These are phyloP conservation scores for Pyricularia pennisetigena DNA, from an alignment of 2,329 filamentous ascomycete species.

Conservation along the genomic window DNA sequence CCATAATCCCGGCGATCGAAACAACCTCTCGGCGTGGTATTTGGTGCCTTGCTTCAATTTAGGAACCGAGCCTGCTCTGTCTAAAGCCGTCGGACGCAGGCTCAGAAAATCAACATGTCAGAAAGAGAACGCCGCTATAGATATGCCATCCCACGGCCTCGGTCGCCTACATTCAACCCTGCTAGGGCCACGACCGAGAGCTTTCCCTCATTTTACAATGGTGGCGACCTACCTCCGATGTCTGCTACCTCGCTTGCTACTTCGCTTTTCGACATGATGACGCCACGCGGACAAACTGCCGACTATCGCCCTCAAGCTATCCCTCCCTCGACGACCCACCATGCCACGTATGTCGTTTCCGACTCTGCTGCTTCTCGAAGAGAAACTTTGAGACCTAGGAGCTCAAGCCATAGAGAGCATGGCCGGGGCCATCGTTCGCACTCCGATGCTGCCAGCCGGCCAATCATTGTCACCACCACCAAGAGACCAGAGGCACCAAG, in stretches of 20 bases:
- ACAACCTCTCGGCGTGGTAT: neutral
- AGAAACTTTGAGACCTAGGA: slow-evolving; percentile 17
- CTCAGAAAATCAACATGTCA: slow-evolving; percentile 1
- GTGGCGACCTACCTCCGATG: slow-evolving; percentile 2
- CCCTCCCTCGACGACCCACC: slow-evolving; percentile 31
- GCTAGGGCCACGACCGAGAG: slow-evolving; percentile 3
- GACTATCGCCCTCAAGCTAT: slow-evolving; percentile 22
- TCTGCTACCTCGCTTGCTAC: neutral
- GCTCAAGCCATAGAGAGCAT: slow-evolving; percentile 35
- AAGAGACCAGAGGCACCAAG: slow-evolving; percentile 4
- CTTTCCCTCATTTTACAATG: slow-evolving; percentile 1
- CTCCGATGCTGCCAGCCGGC: slow-evolving; percentile 37
- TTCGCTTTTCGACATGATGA: slow-evolving; percentile 2
- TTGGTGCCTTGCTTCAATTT: neutral
- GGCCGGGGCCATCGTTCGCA: slow-evolving; percentile 36
- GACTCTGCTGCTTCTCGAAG: slow-evolving; percentile 29
- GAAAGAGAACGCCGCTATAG: slow-evolving; percentile 3
- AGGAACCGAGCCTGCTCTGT: neutral
- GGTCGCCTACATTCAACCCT: slow-evolving; percentile 3
- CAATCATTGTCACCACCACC: slow-evolving; percentile 43
- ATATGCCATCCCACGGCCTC: slow-evolving; percentile 4
- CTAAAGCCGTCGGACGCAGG: neutral
- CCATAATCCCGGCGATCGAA: neutral
- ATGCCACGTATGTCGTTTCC: slow-evolving; percentile 46
- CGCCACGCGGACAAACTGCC: slow-evolving; percentile 8